phyloP scores from a whole-genome alignment of 345 rosid species.

The Pelargonium nanum region DNA sequence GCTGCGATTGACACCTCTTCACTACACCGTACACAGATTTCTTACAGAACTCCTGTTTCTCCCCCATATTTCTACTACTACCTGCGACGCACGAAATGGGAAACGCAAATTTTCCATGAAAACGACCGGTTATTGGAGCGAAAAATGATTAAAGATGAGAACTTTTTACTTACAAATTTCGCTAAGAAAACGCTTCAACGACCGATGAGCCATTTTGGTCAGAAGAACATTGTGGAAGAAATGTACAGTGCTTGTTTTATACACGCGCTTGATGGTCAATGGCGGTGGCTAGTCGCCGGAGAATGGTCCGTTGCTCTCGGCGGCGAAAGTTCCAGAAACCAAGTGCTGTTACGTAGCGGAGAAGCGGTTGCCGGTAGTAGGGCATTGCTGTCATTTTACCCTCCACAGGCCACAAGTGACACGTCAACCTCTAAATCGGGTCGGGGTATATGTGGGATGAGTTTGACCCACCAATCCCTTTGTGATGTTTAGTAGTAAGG shows the following conservation, averaged over 20 bases:
- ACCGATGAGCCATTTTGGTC: constrained; percentile 9
- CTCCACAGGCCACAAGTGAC: not conserved
- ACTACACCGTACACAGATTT: constrained; percentile 33
- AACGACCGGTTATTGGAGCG: not conserved
- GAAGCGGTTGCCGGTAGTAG: too few species aligned
- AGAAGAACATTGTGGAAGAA: not conserved
- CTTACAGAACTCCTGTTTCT: constrained; percentile 25
- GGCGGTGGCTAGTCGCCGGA: not conserved
- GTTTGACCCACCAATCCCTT: not conserved
- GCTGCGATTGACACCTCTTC: constrained; percentile 34
- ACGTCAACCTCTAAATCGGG: too few species aligned
- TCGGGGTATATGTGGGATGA: not conserved
- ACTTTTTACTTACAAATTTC: constrained; percentile 7
- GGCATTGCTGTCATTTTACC: constrained; percentile 7
- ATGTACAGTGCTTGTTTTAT: not conserved
- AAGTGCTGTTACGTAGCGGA: too few species aligned
- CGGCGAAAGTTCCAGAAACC: too few species aligned
- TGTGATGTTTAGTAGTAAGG: too few species aligned
- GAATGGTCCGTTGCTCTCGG: too few species aligned
- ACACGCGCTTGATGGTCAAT: too few species aligned
- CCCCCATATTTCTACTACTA: constrained; percentile 17
- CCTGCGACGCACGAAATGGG: constrained; percentile 13
- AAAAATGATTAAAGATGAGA: not conserved
- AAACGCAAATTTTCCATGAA: not conserved
- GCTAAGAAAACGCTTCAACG: constrained; percentile 15